Percentiles rank a stretch among this genome's conserved stretches.
Conservation (phyloP, 1,284 basidiomycete species). For the Leucoagaricus sp. region DNA sequence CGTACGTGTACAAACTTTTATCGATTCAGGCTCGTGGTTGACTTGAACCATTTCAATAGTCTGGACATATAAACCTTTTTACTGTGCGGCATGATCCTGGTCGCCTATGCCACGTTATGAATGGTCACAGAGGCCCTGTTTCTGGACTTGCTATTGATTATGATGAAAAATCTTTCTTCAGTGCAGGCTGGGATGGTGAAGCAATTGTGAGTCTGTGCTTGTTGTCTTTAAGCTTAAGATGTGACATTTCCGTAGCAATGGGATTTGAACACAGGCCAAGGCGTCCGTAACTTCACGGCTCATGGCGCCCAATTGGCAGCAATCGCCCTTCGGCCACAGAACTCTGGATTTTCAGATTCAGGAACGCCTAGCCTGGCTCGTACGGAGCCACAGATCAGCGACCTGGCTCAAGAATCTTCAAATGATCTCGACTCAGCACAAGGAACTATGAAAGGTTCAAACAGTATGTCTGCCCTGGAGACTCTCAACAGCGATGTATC, state of each 20-base stretch:
- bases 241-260: conserved; percentile 70
- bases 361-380: conserved; percentile 4
- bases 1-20: conserved; percentile 46
- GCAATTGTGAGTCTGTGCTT: conserved; percentile 65
- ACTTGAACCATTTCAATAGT: conserved; percentile 52
- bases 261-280: conserved; percentile 93
- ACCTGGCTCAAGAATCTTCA: conserved; percentile 1
- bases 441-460: neutral
- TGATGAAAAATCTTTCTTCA: conserved; percentile 84
- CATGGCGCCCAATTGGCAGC: conserved; percentile 89
- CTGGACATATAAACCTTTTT: conserved; percentile 87
- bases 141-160: conserved; percentile 83
- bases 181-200: conserved; percentile 94
- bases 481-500: neutral
- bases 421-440: neutral
- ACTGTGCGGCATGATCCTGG: conserved; percentile 94
- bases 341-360: conserved; percentile 36
- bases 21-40: conserved; percentile 5
- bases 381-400: neutral
- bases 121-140: conserved; percentile 78
- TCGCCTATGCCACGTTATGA: conserved; percentile 72
- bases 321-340: conserved; percentile 75
- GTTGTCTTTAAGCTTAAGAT: neutral
- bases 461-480: neutral
- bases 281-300: conserved; percentile 75